Base-by-base conservation (phyloP, 1,139 yeast genomes). In the Candida sanyaensis region DNA sequence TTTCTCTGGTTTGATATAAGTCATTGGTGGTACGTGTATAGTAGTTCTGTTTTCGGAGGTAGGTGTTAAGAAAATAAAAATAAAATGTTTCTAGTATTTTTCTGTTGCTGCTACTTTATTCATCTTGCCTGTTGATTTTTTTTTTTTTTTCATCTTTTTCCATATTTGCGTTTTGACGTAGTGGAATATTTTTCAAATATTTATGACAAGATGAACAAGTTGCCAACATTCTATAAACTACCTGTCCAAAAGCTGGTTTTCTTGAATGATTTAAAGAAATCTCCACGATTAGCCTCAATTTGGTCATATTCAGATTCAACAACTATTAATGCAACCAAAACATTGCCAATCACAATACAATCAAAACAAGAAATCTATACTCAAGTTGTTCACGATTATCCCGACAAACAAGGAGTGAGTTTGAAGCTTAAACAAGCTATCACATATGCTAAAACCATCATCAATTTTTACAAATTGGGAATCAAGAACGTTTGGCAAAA, bases 391-490 rank as follows among this genome's bases (percentile, higher is more conserved):
- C 48, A 52, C 1, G 58, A 49, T 4, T 59, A 64, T 46, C 63
- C 68, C 2, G 55, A 55, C 0, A 52, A 53, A 2, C 32, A 47
- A 1, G 64, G 67, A 0, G 0, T 59, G 0, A 11, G 45, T 1
- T 57, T 77, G 43, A 68, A 66, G 49, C 27, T 65, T 26, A 69
- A 66, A 48, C 81, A 77, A 55, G 60, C 61, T 26, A 54, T 61
- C 7, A 65, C 65, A 0, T 79, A 71, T 56, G 79, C 73, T 21
- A 77, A 75, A 56, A 51, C 65, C 0, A 52, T 79, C 43, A 57
- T 73, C 31, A 53, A 55, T 2, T 84, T 84, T 60, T 83, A 82
- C 63, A 78, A 77, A 51, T 57, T 62, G 0, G 89, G 88, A 1
- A 69, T 82, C 2, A 55, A 60, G 11, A 80, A 78, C 54, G 77